A percentile compares a stretch with the other conserved stretches of the same genome.
These are phyloP conservation scores for Rosa lucieae DNA, from an alignment of 306 rosid genomes.

Conservation along the genomic window DNA sequence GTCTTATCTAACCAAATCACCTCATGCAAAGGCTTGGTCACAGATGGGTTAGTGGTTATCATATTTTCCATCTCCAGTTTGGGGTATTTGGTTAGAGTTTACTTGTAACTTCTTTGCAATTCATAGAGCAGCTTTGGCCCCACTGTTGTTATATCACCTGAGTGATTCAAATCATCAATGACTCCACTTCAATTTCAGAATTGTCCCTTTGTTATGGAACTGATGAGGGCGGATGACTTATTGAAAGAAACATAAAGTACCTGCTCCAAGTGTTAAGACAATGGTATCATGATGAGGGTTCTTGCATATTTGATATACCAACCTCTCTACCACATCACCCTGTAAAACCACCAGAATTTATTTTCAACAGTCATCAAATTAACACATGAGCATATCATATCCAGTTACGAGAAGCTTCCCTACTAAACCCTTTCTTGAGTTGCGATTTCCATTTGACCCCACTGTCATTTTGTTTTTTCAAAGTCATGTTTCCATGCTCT, in stretches of 20 bases:
- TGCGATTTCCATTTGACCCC: neutral
- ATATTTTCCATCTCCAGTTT: neutral
- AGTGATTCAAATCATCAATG: neutral
- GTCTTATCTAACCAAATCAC: neutral
- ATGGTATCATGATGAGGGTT: constrained; percentile 17
- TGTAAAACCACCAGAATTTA: constrained; percentile 8
- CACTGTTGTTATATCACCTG: constrained; percentile 28
- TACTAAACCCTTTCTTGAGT: neutral
- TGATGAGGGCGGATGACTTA: neutral
- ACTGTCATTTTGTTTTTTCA: neutral
- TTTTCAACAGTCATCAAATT: neutral
- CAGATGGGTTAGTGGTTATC: neutral
- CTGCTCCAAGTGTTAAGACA: constrained; percentile 37
- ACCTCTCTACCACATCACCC: constrained; percentile 30
- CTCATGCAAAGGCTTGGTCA: neutral
- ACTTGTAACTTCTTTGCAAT: constrained; percentile 11
- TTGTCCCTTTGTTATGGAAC: neutral
- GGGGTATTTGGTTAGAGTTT: neutral
- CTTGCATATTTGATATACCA: constrained; percentile 20
- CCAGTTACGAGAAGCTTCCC: neutral
- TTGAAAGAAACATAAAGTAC: constrained; percentile 1
- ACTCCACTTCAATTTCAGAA: neutral
- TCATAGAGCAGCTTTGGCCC: constrained; percentile 29
- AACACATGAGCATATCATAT: neutral
- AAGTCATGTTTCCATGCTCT: neutral